Evolutionary conservation across 225 moss, liverwort and hornwort species (phyloP), one percentile per base, ranked within the genome.

Genomic region (Pseudoscleropodium purum): DNA sequence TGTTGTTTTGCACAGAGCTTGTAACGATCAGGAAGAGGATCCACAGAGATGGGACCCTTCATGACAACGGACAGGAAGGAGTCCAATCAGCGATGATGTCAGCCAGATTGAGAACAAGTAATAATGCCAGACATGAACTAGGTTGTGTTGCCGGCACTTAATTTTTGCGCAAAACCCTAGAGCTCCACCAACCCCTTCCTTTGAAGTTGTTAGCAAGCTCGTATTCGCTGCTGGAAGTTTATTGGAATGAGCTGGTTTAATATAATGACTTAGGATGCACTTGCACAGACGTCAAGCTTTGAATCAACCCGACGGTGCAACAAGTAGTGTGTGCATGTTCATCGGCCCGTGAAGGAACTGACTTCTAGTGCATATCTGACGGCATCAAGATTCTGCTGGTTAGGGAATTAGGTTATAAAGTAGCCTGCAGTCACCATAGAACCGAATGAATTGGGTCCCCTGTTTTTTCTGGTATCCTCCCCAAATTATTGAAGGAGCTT

Each of bases 91-190:
- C 77, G 77, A 77, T 79, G 88, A 84, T 67, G 76, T 86, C 92
- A 89, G 61, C 86, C 81, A 85, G 87, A 93, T 91, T 89, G 91
- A 89, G 92, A 88, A 78, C 84, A 89, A 89, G 88, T 89, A 93
- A 88, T 89, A 89, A 93, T 84, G 83, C 83, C 89, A 91, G 90
- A 87, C 72, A 76, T 85, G 91, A 85, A 87, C 79, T 87, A 83
- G 84, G 90, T 92, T 89, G 90, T 93, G 94, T 86, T 94, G 80
- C 86, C 81, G 91, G 88, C 89, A 91, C 74, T 91, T 81, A 87
- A 91, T 82, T 92, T 92, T 90, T 92, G 94, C 93, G 84, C 88
- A 82, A 90, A 90, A 72, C 70, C 77, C 88, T 87, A 54, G 84
- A 90, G 89, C 88, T 86, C 52, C 73, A 63, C 76, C 74, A 62